These are phyloP conservation scores for Pythium phragmitis DNA, from an alignment of 352 stramenopile genomes.

Conservation along the genomic window DNA sequence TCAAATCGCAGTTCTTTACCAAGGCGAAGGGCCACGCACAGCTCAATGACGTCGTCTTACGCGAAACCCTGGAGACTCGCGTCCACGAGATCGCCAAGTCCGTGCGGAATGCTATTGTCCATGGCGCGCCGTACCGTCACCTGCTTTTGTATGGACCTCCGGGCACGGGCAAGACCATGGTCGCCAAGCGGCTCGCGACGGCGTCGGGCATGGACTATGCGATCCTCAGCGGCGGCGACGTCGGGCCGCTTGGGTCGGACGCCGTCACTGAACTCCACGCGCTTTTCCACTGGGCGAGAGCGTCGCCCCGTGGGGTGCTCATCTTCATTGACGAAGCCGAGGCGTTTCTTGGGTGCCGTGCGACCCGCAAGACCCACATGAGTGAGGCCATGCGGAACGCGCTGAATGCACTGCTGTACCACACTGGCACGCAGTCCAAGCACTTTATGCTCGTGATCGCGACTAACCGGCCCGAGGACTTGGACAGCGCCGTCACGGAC, in stretches of 20 bases:
- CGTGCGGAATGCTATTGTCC: constrained; percentile 55
- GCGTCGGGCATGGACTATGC: constrained; percentile 78
- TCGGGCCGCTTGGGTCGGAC: constrained; percentile 70
- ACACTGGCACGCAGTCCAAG: constrained; percentile 69
- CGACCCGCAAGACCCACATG: constrained; percentile 79
- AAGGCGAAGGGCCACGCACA: constrained; percentile 36
- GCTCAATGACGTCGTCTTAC: constrained; percentile 62
- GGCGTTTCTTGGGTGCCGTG: constrained; percentile 74
- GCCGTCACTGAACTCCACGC: constrained; percentile 82
- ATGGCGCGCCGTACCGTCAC: constrained; percentile 76
- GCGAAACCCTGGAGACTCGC: constrained; percentile 49
- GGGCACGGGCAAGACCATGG: constrained; percentile 87
- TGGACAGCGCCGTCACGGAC: constrained; percentile 78
- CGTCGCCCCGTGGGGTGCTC: constrained; percentile 67
- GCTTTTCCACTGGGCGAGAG: constrained; percentile 80
- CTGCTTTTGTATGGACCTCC: constrained; percentile 84
- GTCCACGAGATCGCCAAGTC: constrained; percentile 64
- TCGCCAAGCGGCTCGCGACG: constrained; percentile 75
- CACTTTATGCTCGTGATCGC: constrained; percentile 84
- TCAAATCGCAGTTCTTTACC: constrained; percentile 31
- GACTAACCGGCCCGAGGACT: constrained; percentile 79
- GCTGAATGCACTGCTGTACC: constrained; percentile 81
- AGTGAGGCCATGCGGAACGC: constrained; percentile 82
- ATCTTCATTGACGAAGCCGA: constrained; percentile 90
- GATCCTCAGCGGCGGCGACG: constrained; percentile 83